Percentiles rank a stretch among this genome's conserved stretches.
Conservation (phyloP, 1,284 basidiomycete species). For the Acaromyces ingoldii region DNA sequence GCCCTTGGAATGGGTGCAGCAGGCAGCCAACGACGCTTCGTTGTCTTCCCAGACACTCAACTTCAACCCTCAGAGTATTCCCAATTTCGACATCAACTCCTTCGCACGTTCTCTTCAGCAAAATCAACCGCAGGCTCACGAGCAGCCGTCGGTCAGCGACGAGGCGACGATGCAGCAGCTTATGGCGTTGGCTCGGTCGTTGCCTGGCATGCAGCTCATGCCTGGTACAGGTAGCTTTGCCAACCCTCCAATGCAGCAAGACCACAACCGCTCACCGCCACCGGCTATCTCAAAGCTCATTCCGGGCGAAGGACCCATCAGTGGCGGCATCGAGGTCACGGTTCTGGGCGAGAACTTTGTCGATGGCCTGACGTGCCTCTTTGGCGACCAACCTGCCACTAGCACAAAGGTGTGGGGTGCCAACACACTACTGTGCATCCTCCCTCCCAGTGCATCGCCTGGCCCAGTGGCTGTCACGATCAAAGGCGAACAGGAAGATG, state of each 20-base stretch:
- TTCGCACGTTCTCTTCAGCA: slow-evolving; percentile 25
- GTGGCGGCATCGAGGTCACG: slow-evolving; percentile 89
- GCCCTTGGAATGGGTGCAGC: not conserved
- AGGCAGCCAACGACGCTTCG: slow-evolving; percentile 25
- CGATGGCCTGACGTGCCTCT: slow-evolving; percentile 64
- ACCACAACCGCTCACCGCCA: slow-evolving; percentile 8
- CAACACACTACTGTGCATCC: slow-evolving; percentile 84
- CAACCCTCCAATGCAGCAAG: too few species aligned
- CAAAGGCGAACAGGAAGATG: slow-evolving; percentile 42
- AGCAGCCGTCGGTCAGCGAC: slow-evolving; percentile 7
- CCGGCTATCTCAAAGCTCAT: slow-evolving; percentile 54
- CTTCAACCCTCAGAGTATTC: slow-evolving; percentile 40
- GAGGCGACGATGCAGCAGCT: slow-evolving; percentile 53
- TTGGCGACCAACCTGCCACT: slow-evolving; percentile 76
- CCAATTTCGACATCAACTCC: slow-evolving; percentile 36
- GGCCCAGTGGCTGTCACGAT: slow-evolving; percentile 88
- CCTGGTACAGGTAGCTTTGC: not conserved
- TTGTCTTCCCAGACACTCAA: slow-evolving; percentile 33
- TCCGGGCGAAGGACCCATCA: slow-evolving; percentile 74
- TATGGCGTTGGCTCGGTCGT: slow-evolving; percentile 59
- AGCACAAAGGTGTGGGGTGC: slow-evolving; percentile 87
- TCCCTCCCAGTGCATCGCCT: slow-evolving; percentile 75
- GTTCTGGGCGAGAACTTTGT: slow-evolving; percentile 72
- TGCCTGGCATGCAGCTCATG: not conserved
- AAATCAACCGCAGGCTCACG: slow-evolving; percentile 16